phyloP scores from a whole-genome alignment of 768 basidiomycete species.

The Boletus pseudopeckii region DNA sequence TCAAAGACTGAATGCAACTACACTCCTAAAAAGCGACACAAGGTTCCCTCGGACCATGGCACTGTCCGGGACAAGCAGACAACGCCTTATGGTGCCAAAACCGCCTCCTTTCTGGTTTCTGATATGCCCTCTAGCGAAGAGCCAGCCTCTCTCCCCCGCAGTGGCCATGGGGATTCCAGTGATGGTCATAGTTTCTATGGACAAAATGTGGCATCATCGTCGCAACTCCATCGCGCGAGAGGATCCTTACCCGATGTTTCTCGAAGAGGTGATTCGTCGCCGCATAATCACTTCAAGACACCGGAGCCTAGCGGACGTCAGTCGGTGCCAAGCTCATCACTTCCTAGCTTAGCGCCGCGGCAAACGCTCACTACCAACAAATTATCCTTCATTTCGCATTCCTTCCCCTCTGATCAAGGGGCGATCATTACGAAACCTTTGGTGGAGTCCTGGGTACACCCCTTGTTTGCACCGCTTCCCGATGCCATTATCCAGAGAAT shows the following conservation, averaged over 20 bases:
- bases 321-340: constrained; percentile 16
- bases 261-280: constrained; percentile 16
- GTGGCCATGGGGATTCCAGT: constrained; percentile 23
- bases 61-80: constrained; percentile 35
- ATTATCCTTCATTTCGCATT: constrained; percentile 46
- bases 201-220: constrained; percentile 42
- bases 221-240: constrained; percentile 22
- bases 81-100: constrained; percentile 43
- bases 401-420: constrained; percentile 37
- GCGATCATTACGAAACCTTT: constrained; percentile 38
- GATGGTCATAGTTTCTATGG: constrained; percentile 45
- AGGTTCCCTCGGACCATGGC: constrained; percentile 44
- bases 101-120: constrained; percentile 47
- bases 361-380: constrained; percentile 23
- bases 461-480: constrained; percentile 59
- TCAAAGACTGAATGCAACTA: constrained; percentile 62
- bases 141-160: constrained; percentile 8
- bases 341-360: constrained; percentile 23
- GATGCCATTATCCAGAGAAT: constrained; percentile 54
- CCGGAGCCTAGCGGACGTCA: constrained; percentile 26
- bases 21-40: constrained; percentile 68
- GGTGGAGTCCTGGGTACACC: constrained; percentile 58
- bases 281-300: constrained; percentile 14
- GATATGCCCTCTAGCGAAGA: constrained; percentile 37
- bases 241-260: constrained; percentile 25